These are phyloP conservation scores for Zizania palustris DNA, from an alignment of 202 grass and related monocot species.

Conservation along the genomic window DNA sequence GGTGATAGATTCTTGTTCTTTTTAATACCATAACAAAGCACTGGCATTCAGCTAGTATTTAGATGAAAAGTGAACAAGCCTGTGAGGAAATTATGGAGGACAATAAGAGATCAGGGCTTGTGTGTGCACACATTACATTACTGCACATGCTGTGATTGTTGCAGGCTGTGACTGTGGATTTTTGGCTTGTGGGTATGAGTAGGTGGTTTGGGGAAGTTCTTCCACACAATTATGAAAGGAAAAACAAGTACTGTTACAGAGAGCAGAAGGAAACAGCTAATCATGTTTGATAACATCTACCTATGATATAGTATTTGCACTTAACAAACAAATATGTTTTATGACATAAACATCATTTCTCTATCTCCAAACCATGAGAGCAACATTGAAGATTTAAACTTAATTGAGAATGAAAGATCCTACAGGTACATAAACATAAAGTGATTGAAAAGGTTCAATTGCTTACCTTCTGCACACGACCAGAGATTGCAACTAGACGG, in stretches of 20 bases:
- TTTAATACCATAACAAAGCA: too few species aligned
- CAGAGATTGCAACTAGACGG: conserved; percentile 88
- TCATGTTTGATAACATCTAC: not conserved
- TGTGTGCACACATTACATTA: not conserved
- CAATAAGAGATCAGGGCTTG: conserved; percentile 9
- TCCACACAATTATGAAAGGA: not conserved
- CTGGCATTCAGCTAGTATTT: not conserved
- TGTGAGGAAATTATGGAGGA: conserved; percentile 3
- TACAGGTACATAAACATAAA: not conserved
- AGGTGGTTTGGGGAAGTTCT: not conserved
- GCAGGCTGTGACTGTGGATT: not conserved
- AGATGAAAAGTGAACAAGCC: conserved; percentile 31
- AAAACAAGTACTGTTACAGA: not conserved
- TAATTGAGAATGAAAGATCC: not conserved
- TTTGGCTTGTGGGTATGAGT: not conserved
- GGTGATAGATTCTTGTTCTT: too few species aligned
- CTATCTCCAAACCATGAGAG: conserved; percentile 17
- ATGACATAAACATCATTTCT: not conserved
- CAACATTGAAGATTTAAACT: not conserved
- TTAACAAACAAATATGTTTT: conserved; percentile 14
- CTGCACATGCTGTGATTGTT: not conserved
- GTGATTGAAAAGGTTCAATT: conserved; percentile 22
- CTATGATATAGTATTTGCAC: conserved; percentile 6
- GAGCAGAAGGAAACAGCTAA: conserved; percentile 21
- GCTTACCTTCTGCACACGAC: conserved; percentile 93